Evolutionary conservation across 768 basidiomycete species (phyloP).

Genomic region (Hortiboletus flavorubellus): DNA sequence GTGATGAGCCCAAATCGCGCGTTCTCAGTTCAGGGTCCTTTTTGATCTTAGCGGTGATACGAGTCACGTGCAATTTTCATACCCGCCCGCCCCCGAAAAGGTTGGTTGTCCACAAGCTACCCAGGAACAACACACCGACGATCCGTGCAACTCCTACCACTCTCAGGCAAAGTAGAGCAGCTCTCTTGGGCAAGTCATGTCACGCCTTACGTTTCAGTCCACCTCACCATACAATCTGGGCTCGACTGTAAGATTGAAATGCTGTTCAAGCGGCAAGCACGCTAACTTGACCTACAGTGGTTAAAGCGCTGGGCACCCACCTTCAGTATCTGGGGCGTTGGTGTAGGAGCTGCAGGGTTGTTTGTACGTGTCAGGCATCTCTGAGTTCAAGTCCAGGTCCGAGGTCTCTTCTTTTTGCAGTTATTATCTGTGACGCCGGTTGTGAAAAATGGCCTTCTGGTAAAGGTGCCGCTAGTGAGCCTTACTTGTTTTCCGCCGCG

Average conservation of each 20-base stretch:
- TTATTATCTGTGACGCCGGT: constrained; percentile 82
- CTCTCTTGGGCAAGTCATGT: constrained; percentile 32
- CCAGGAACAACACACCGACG: neutral
- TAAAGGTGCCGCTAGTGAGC: constrained; percentile 73
- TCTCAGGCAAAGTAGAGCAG: neutral
- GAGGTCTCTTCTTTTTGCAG: constrained; percentile 35
- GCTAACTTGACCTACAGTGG: constrained; percentile 31
- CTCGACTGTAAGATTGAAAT: constrained; percentile 35
- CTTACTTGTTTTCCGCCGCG: neutral
- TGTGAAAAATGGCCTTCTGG: constrained; percentile 69
- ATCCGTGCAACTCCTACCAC: neutral
- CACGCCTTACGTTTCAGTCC: constrained; percentile 39
- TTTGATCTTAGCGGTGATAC: too few species aligned
- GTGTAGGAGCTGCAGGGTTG: constrained; percentile 62
- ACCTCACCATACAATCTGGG: constrained; percentile 38
- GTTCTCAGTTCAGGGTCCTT: neutral
- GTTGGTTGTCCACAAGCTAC: too few species aligned
- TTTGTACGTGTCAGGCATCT: constrained; percentile 43
- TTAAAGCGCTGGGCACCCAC: constrained; percentile 57
- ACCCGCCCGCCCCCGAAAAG: constrained; percentile 12
- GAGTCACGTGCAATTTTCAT: constrained; percentile 21
- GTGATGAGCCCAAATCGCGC: neutral
- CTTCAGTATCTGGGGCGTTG: constrained; percentile 68
- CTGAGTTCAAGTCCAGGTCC: neutral
- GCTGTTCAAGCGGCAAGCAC: neutral